These are phyloP conservation scores for Boletus vermiculosoides DNA, from an alignment of 768 basidiomycete species.

Conservation along the genomic window DNA sequence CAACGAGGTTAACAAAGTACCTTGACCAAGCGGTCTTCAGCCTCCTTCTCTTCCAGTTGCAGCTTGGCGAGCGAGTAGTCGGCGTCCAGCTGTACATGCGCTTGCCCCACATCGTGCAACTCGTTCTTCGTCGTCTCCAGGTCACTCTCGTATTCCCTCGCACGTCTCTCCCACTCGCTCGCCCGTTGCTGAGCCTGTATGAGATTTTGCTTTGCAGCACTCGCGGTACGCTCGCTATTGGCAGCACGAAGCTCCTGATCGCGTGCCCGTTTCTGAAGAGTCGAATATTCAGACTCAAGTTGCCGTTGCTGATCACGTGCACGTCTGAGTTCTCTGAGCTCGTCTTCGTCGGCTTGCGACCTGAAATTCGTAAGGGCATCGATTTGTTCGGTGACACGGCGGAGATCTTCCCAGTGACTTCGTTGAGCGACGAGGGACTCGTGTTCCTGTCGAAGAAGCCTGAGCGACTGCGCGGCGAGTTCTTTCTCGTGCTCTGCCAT, in stretches of 20 bases:
- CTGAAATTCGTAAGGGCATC: conserved; percentile 62
- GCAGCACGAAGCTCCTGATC: conserved; percentile 64
- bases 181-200: conserved; percentile 74
- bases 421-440: conserved; percentile 62
- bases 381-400: conserved; percentile 68
- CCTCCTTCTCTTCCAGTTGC: conserved; percentile 76
- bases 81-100: conserved; percentile 61
- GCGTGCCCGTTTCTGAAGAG: conserved; percentile 68
- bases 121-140: conserved; percentile 58
- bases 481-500: conserved; percentile 66
- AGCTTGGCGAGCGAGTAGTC: conserved; percentile 66
- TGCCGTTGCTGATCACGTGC: conserved; percentile 56
- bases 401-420: conserved; percentile 77
- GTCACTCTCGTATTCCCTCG: conserved; percentile 66
- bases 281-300: conserved; percentile 64
- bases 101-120: conserved; percentile 67
- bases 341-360: conserved; percentile 64
- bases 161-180: conserved; percentile 77
- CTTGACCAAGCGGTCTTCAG: conserved; percentile 63
- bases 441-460: conserved; percentile 56
- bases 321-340: conserved; percentile 66
- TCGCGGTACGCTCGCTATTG: conserved; percentile 60
- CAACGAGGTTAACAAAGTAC: conserved; percentile 38
- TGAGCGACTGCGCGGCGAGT: conserved; percentile 47
- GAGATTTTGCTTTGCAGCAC: conserved; percentile 59